Conservation (phyloP, 768 basidiomycete species). For the Kwoniella pini region DNA sequence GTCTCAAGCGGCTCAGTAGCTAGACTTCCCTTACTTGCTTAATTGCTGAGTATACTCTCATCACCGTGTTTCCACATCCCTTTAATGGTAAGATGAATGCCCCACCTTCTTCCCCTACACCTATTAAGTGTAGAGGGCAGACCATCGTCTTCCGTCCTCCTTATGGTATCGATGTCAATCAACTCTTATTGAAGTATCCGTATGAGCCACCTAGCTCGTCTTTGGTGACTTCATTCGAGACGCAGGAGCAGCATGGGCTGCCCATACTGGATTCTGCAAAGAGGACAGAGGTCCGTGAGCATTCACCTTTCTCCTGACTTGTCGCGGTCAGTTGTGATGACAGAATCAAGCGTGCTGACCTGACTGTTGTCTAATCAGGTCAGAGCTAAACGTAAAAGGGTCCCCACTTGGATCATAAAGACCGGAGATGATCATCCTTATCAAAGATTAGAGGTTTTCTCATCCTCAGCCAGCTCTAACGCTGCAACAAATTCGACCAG, state of each 20-base stretch:
- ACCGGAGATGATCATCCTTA: not conserved
- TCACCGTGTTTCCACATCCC: not conserved
- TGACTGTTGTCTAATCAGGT: no score
- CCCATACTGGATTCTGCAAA: no score
- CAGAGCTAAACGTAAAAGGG: not conserved
- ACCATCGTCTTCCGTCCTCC: conserved; percentile 1
- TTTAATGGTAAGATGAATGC: not conserved
- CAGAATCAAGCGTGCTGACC: no score
- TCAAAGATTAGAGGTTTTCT: not conserved
- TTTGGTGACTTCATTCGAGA: no score
- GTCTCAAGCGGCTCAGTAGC: not conserved
- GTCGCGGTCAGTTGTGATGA: not conserved
- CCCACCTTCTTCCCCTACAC: not conserved
- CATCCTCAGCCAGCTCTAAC: conserved; percentile 2
- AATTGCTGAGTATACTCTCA: no score
- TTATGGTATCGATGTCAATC: not conserved
- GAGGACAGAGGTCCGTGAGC: not conserved
- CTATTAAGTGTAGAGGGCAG: not conserved
- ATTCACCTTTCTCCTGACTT: not conserved
- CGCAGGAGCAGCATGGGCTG: no score
- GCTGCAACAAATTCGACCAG: no score
- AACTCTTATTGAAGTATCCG: not conserved
- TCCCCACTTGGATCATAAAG: not conserved
- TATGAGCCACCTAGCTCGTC: not conserved
- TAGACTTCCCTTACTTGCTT: not conserved